Percentiles rank a stretch among this genome's conserved stretches.
Conservation (phyloP, 805 yeast species). For the Candida odintsovae region DNA sequence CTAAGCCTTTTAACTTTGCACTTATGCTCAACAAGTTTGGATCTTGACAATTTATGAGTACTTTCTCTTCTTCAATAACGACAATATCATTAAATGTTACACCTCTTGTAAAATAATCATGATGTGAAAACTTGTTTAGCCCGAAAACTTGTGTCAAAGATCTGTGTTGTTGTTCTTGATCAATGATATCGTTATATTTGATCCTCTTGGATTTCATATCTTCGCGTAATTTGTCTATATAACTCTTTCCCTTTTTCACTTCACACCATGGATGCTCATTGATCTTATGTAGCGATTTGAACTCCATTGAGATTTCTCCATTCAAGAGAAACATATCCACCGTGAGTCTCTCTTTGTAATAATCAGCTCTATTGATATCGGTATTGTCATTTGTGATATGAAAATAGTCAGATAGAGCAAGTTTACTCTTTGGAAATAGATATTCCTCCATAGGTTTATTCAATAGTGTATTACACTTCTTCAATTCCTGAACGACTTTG, state of each 20-base stretch:
- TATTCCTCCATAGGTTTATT: slow-evolving; percentile 49
- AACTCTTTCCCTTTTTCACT: slow-evolving; percentile 38
- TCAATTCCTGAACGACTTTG: slow-evolving; percentile 22
- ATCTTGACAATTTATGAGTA: slow-evolving; percentile 60
- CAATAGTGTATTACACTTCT: slow-evolving; percentile 30
- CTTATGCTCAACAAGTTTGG: slow-evolving; percentile 58
- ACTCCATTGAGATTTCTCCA: slow-evolving; percentile 58
- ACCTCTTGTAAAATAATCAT: slow-evolving; percentile 55
- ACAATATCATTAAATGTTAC: slow-evolving; percentile 54
- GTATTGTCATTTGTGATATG: slow-evolving; percentile 23
- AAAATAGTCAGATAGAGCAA: not conserved
- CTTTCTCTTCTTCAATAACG: slow-evolving; percentile 54
- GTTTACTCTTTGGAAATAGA: slow-evolving; percentile 47
- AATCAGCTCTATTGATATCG: slow-evolving; percentile 22
- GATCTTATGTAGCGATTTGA: slow-evolving; percentile 44
- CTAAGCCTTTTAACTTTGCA: slow-evolving; percentile 58
- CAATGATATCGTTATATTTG: slow-evolving; percentile 33
- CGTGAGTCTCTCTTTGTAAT: slow-evolving; percentile 34
- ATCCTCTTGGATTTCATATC: slow-evolving; percentile 41
- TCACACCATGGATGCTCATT: slow-evolving; percentile 59
- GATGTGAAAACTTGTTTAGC: slow-evolving; percentile 30
- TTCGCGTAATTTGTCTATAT: slow-evolving; percentile 53
- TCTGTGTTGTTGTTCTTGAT: slow-evolving; percentile 28
- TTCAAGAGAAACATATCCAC: slow-evolving; percentile 55
- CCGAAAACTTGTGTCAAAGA: slow-evolving; percentile 30